Evolutionary conservation across 2,329 filamentous ascomycete species (phyloP).

Genomic region (Fonsecaea monophora): DNA sequence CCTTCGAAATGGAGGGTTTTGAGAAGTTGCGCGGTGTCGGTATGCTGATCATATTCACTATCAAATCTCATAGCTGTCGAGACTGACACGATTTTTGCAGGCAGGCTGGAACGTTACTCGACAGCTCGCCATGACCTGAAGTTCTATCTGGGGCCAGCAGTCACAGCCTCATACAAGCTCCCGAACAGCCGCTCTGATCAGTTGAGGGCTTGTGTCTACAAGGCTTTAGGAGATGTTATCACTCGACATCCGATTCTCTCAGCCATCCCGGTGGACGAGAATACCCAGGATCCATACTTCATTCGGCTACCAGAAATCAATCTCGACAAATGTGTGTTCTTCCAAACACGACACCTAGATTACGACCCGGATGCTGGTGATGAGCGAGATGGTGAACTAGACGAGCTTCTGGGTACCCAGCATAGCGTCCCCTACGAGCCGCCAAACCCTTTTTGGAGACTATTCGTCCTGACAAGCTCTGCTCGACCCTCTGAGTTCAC

Average conservation of each 20-base stretch:
- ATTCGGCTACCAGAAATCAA: constrained; percentile 54
- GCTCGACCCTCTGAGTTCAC: constrained; percentile 47
- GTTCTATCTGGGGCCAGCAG: constrained; percentile 20
- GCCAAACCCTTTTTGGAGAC: constrained; percentile 53
- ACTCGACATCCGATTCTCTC: constrained; percentile 52
- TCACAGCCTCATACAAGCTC: constrained; percentile 23
- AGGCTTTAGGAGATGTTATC: constrained; percentile 42
- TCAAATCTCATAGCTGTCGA: no score
- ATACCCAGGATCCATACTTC: constrained; percentile 51
- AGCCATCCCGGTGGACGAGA: constrained; percentile 52
- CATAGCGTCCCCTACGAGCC: constrained; percentile 51
- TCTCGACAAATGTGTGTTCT: constrained; percentile 49
- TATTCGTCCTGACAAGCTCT: constrained; percentile 48
- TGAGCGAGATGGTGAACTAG: constrained; percentile 49
- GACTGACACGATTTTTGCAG: background rate
- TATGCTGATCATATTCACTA: background rate
- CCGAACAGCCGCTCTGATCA: background rate
- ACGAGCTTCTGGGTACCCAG: constrained; percentile 50
- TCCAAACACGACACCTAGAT: constrained; percentile 38
- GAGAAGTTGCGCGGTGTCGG: constrained; percentile 22
- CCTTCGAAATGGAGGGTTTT: constrained; percentile 7
- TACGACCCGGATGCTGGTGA: constrained; percentile 34
- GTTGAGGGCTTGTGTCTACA: constrained; percentile 20
- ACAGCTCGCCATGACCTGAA: constrained; percentile 25
- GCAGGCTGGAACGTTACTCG: constrained; percentile 23